These are phyloP conservation scores for Hypomontagnella submonticulosa DNA, from an alignment of 495 filamentous ascomycete species.

Conservation along the genomic window DNA sequence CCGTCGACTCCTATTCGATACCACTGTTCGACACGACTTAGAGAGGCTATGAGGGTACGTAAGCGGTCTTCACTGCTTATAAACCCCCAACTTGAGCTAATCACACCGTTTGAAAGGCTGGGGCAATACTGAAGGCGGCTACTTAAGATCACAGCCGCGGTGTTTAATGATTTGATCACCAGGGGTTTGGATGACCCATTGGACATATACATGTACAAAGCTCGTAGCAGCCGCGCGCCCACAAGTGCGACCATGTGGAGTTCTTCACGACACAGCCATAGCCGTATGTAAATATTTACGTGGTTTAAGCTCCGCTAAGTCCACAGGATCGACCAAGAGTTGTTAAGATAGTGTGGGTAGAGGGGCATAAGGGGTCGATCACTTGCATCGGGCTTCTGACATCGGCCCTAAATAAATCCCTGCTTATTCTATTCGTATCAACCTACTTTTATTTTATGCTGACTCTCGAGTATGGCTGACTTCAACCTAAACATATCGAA, in stretches of 20 bases:
- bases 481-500: neutral
- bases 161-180: too few relatives aligned
- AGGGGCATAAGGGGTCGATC: slow-evolving; percentile 14
- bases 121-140: too few relatives aligned
- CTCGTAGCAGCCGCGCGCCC: slow-evolving; percentile 13
- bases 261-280: slow-evolving; percentile 10
- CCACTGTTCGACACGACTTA: slow-evolving; percentile 6
- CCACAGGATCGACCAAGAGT: slow-evolving; percentile 23
- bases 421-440: slow-evolving; percentile 14
- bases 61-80: slow-evolving; percentile 14
- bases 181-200: slow-evolving; percentile 14
- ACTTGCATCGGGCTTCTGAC: slow-evolving; percentile 2
- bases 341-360: slow-evolving; percentile 7
- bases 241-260: slow-evolving; percentile 15
- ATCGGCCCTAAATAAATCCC: slow-evolving; percentile 21
- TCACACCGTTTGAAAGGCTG: too few relatives aligned
- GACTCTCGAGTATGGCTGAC: neutral
- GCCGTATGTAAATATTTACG: slow-evolving; percentile 7
- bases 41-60: slow-evolving; percentile 10
- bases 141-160: too few relatives aligned
- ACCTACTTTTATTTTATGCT: neutral
- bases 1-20: slow-evolving; percentile 18
- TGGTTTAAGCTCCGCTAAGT: slow-evolving; percentile 15
- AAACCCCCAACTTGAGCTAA: neutral
- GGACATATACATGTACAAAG: slow-evolving; percentile 15